Evolutionary conservation across 73 alveolate species (phyloP), one percentile per base, ranked within the genome.

Genomic region (Tetrahymena thermophila): DNA sequence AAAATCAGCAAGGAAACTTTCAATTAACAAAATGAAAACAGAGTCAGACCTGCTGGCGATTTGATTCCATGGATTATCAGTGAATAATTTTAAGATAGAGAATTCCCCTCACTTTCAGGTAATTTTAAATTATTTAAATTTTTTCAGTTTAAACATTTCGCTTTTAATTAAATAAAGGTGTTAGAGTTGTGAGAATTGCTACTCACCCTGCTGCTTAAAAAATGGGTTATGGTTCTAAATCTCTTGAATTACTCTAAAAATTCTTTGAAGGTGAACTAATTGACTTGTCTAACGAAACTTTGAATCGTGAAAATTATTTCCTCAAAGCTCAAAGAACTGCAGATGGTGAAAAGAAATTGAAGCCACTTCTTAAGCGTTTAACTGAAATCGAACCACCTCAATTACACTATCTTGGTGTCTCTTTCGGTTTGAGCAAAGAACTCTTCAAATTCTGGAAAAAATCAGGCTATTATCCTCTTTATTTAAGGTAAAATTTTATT

Each of bases 31-130:
- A 71, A 98, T 31, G 89, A 71, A 71, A 71, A n/a, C 37, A 71
- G 89, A 71, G 37, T 71, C 1, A 71, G 98, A 93, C 99, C 99
- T 34, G 96, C 99, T 23, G 99, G 99, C 4, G 99, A 99, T 97
- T 96, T 99, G 96, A 98, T 99, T 57, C 99, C 99, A 21, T 99
- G 99, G 99, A 99, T 99, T 31, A 95, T 99, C 85, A 96, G 99
- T 85, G 99, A 99, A 97, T 98, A 99, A 93, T 99, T 97, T 97
- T 98, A 98, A 96, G 99, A 99, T 94, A 98, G 95, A 85, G 97
- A 97, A 94, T 99, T 99, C 96, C 99, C 99, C 13, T 96, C 98
- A 94, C 98, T 99, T 93, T 97, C 98, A 34, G 99, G 89, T 71
- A 71, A n/a, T 71, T 71, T 71, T 8, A 71, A 19, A 28, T 71